These are phyloP conservation scores for Paramecium sexaurelia DNA, from an alignment of 73 alveolate species.

Conservation along the genomic window DNA sequence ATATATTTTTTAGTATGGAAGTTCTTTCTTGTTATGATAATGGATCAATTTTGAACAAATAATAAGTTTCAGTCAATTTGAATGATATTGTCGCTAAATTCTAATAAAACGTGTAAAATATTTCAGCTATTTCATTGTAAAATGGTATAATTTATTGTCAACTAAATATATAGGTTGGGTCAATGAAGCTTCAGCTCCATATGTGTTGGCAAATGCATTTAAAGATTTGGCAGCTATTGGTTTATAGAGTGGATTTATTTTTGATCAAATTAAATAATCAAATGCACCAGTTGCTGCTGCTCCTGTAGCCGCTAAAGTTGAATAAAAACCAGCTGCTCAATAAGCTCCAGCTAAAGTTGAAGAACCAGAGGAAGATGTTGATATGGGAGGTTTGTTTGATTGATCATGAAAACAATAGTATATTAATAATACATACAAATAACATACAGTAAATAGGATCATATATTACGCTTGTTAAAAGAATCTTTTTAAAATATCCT, in stretches of 20 bases:
- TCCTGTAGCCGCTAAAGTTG: slow-evolving; percentile 73
- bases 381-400: slow-evolving; percentile 94
- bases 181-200: slow-evolving; percentile 98
- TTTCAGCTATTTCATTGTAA: slow-evolving; percentile 91
- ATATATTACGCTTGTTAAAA: not conserved
- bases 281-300: slow-evolving; percentile 69
- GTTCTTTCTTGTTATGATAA: slow-evolving; percentile 94
- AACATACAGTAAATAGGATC: not conserved
- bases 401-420: slow-evolving; percentile 56
- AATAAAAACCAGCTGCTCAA: slow-evolving; percentile 57
- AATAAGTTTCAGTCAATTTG: slow-evolving; percentile 94
- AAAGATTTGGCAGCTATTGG: slow-evolving; percentile 97
- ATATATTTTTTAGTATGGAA: slow-evolving; percentile 70
- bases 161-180: slow-evolving; percentile 63
- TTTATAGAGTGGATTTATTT: slow-evolving; percentile 87
- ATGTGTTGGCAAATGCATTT: slow-evolving; percentile 95
- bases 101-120: slow-evolving; percentile 80
- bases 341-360: slow-evolving; percentile 72
- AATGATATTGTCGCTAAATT: slow-evolving; percentile 81
- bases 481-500: too few species aligned
- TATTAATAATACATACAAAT: slow-evolving; percentile 25
- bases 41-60: slow-evolving; percentile 95
- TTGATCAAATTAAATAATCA: slow-evolving; percentile 82
- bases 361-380: slow-evolving; percentile 96
- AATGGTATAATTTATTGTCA: slow-evolving; percentile 66